Evolutionary conservation across 192 early-diverging fungal species (phyloP).

Genomic region (Coemansia sp.): DNA sequence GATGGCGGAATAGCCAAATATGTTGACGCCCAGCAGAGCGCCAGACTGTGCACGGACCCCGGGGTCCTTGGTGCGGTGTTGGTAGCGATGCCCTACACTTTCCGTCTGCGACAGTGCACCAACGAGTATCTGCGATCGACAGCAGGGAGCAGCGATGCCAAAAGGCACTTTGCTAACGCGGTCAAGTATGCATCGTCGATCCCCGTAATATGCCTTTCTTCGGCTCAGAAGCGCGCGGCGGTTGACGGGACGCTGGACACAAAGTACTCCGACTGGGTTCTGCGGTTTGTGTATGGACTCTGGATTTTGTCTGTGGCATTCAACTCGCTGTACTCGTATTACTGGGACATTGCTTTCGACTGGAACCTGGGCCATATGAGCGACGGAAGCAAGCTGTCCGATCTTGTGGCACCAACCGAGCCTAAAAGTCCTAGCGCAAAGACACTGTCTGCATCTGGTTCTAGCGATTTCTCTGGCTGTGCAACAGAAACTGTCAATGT

Average conservation of each 20-base stretch:
- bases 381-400: constrained; percentile 38
- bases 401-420: constrained; percentile 19
- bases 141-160: constrained; percentile 34
- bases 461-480: constrained; percentile 11
- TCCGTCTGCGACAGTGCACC: constrained; percentile 56
- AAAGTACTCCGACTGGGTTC: constrained; percentile 30
- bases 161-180: constrained; percentile 86
- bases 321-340: constrained; percentile 91
- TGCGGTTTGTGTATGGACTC: constrained; percentile 28
- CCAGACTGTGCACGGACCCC: constrained; percentile 15
- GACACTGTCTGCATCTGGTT: not conserved
- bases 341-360: constrained; percentile 94
- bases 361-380: constrained; percentile 68
- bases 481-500: constrained; percentile 1
- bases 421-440: not conserved
- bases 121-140: constrained; percentile 43
- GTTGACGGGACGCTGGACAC: constrained; percentile 19
- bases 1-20: constrained; percentile 8
- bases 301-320: constrained; percentile 71
- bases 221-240: constrained; percentile 24
- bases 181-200: constrained; percentile 83
- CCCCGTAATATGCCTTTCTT: constrained; percentile 52
- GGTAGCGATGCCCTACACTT: constrained; percentile 42
- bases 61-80: constrained; percentile 28
- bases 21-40: constrained; percentile 7